Evolutionary conservation across 108 stramenopile genomes (phyloP).

Genomic region (Bacterosira constricta): DNA sequence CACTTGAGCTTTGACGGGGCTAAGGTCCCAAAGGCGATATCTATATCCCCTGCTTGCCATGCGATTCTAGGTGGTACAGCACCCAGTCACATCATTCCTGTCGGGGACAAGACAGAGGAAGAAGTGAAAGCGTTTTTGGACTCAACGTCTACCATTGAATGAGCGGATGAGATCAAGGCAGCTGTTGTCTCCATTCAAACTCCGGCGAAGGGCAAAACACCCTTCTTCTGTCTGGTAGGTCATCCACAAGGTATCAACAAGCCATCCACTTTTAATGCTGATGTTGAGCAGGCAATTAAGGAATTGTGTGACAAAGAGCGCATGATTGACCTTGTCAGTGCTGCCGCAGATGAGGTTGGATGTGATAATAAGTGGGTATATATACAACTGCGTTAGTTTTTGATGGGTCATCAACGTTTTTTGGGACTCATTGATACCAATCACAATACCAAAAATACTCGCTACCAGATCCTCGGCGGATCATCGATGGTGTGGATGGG

Average conservation of each 20-base stretch:
- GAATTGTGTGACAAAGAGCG: too few relatives aligned
- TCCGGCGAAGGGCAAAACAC: background rate
- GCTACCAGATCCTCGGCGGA: too few relatives aligned
- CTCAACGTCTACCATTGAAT: background rate
- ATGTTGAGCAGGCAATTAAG: background rate
- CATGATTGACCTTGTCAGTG: too few relatives aligned
- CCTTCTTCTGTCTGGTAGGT: background rate
- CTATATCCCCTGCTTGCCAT: too few relatives aligned
- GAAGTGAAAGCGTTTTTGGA: background rate
- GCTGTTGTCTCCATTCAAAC: too few relatives aligned
- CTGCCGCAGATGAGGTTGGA: slow-evolving; percentile 1
- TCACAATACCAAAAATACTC: too few relatives aligned
- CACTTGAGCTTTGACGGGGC: too few relatives aligned
- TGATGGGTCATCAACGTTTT: too few relatives aligned
- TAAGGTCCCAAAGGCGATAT: too few relatives aligned
- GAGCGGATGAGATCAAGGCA: background rate
- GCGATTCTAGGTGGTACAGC: background rate
- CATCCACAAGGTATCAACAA: slow-evolving; percentile 2
- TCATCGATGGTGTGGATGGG: too few relatives aligned
- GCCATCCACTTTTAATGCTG: background rate
- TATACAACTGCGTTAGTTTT: background rate
- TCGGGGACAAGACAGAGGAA: background rate
- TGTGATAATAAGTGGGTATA: slow-evolving; percentile 15
- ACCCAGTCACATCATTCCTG: background rate
- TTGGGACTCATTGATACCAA: too few relatives aligned